A percentile compares a stretch with the other conserved stretches of the same genome.
phyloP scores from a whole-genome alignment of 495 filamentous ascomycete species.

The Aspergillus incahuasiensis region DNA sequence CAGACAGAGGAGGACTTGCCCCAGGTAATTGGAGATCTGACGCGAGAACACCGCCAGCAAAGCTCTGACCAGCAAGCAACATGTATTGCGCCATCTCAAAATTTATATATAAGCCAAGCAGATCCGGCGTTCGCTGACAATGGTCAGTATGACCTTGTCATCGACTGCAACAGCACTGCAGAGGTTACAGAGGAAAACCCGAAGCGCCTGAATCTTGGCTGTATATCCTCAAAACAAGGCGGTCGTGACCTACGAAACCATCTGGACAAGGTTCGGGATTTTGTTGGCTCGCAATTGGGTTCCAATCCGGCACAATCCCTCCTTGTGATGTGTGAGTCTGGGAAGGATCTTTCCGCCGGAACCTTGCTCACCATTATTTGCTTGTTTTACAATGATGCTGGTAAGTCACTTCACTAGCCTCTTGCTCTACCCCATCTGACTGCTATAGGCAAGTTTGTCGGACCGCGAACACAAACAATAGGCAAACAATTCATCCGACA shows the following conservation, averaged over 20 bases:
- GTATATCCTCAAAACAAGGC: slow-evolving; percentile 64
- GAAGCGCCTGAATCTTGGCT: slow-evolving; percentile 55
- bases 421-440: slow-evolving; percentile 11
- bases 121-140: slow-evolving; percentile 13
- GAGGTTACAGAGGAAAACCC: slow-evolving; percentile 28
- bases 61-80: slow-evolving; percentile 20
- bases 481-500: slow-evolving; percentile 74
- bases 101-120: slow-evolving; percentile 35
- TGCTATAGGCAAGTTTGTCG: slow-evolving; percentile 29
- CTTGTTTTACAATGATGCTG: slow-evolving; percentile 54
- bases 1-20: slow-evolving; percentile 63
- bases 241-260: slow-evolving; percentile 68
- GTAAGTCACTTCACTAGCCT: slow-evolving; percentile 26
- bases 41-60: slow-evolving; percentile 31
- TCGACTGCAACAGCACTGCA: slow-evolving; percentile 37
- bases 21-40: slow-evolving; percentile 53
- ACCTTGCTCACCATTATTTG: slow-evolving; percentile 60
- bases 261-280: slow-evolving; percentile 51
- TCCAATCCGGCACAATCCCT: slow-evolving; percentile 32
- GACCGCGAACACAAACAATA: slow-evolving; percentile 33
- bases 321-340: slow-evolving; percentile 56
- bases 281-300: slow-evolving; percentile 31
- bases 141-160: slow-evolving; percentile 39
- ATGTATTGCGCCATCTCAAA: slow-evolving; percentile 33
- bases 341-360: slow-evolving; percentile 62